Percentiles rank a stretch among this genome's conserved stretches.
These are phyloP conservation scores for Diaporthe sp. DNA, from an alignment of 2,329 filamentous ascomycete species.

Conservation along the genomic window DNA sequence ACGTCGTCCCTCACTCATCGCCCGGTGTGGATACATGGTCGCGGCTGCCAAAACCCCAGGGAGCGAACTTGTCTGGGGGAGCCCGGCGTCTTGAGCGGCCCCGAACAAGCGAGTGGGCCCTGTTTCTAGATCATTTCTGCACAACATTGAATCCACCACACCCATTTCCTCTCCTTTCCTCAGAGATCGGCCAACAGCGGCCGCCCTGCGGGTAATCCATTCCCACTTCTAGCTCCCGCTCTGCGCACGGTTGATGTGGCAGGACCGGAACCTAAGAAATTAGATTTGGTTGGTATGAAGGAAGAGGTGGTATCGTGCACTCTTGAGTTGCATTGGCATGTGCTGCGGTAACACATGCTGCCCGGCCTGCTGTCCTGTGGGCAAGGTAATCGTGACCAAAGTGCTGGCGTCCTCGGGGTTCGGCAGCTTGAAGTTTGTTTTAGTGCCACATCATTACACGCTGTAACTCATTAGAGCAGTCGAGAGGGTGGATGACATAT, in stretches of 20 bases:
- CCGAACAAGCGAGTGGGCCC: background rate
- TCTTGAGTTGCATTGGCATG: background rate
- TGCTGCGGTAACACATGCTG: background rate
- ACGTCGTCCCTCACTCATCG: background rate
- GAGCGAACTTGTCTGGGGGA: background rate
- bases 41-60: background rate
- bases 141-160: background rate
- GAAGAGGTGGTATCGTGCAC: background rate
- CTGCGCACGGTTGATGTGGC: background rate
- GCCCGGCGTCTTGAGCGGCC: background rate
- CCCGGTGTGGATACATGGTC: background rate
- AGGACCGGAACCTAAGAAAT: background rate
- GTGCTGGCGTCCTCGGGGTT: background rate
- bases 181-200: background rate
- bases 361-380: background rate
- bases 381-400: background rate
- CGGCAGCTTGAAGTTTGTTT: background rate
- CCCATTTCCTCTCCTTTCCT: background rate
- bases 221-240: background rate
- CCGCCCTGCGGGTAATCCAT: background rate
- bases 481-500: background rate
- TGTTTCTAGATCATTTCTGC: background rate
- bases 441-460: background rate
- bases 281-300: background rate
- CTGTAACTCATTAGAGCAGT: background rate